Percentiles rank a stretch among this genome's conserved stretches.
These are phyloP conservation scores for Prunus padus DNA, from an alignment of 306 rosid genomes.

Conservation along the genomic window DNA sequence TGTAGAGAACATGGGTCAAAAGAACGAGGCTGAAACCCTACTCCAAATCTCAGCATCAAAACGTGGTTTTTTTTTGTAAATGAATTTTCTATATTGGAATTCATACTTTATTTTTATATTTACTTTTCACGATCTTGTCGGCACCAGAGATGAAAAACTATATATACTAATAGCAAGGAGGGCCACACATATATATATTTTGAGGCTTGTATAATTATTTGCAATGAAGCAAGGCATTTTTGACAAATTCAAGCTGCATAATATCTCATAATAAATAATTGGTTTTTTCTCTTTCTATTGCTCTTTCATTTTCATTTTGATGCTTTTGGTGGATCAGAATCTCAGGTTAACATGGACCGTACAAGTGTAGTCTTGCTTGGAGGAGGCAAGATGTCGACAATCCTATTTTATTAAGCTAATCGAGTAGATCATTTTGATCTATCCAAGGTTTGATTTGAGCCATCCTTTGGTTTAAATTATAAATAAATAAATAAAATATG, in stretches of 20 bases:
- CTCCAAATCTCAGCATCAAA: neutral
- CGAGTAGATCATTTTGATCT: neutral
- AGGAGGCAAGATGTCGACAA: constrained; percentile 18
- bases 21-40: neutral
- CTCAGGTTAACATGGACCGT: neutral
- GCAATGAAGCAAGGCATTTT: neutral
- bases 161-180: neutral
- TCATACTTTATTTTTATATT: neutral
- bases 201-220: neutral
- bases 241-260: neutral
- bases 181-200: neutral
- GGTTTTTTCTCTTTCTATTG: neutral
- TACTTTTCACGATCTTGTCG: neutral
- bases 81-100: neutral
- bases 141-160: neutral
- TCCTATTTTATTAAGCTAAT: neutral
- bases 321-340: neutral
- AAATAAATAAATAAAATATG: neutral
- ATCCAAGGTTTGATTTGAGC: neutral
- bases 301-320: constrained; percentile 2
- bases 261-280: neutral
- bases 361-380: neutral
- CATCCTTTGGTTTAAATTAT: neutral
- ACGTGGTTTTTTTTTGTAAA: neutral
- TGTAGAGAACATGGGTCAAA: too few relatives aligned